phyloP scores from a whole-genome alignment of 768 basidiomycete genomes.

The Russula dissimulans region DNA sequence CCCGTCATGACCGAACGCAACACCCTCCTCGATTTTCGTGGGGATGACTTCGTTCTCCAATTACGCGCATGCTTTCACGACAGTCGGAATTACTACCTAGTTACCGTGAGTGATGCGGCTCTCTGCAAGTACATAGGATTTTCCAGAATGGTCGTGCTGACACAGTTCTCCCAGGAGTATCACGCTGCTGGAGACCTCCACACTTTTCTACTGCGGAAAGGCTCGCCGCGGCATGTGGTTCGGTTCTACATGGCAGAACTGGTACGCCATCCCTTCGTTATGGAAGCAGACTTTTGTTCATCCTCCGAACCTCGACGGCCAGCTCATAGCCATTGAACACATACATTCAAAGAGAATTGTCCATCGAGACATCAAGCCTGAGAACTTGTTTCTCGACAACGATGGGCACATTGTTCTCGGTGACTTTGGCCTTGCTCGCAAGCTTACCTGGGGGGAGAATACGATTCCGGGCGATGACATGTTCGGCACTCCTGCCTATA shows the following conservation, averaged over 20 bases:
- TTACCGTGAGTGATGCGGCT: not conserved
- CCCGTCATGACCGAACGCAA: slow-evolving; percentile 7
- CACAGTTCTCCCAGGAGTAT: slow-evolving; percentile 3
- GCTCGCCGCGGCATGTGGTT: slow-evolving; percentile 1
- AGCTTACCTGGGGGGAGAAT: not conserved
- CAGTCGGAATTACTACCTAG: slow-evolving; percentile 9
- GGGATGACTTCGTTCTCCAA: slow-evolving; percentile 15
- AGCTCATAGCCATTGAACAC: slow-evolving; percentile 14
- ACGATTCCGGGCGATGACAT: slow-evolving; percentile 4
- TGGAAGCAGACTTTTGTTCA: not conserved
- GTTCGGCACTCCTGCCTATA: slow-evolving; percentile 16
- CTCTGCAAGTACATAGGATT: too few species aligned
- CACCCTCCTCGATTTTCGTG: slow-evolving; percentile 11
- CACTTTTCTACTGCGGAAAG: slow-evolving; percentile 1
- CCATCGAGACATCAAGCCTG: slow-evolving; percentile 14
- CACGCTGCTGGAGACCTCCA: slow-evolving; percentile 16
- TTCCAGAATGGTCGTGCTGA: not conserved
- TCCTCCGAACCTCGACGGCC: not conserved
- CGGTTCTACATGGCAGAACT: slow-evolving; percentile 18
- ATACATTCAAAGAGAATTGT: slow-evolving; percentile 9
- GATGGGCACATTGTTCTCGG: slow-evolving; percentile 16
- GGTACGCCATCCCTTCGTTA: not conserved
- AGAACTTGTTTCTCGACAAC: slow-evolving; percentile 13
- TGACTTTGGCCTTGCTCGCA: slow-evolving; percentile 11
- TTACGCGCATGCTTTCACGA: slow-evolving; percentile 14